Base-by-base conservation (phyloP, 2,329 filamentous ascomycete genomes). In the Leptodontidium sp. region DNA sequence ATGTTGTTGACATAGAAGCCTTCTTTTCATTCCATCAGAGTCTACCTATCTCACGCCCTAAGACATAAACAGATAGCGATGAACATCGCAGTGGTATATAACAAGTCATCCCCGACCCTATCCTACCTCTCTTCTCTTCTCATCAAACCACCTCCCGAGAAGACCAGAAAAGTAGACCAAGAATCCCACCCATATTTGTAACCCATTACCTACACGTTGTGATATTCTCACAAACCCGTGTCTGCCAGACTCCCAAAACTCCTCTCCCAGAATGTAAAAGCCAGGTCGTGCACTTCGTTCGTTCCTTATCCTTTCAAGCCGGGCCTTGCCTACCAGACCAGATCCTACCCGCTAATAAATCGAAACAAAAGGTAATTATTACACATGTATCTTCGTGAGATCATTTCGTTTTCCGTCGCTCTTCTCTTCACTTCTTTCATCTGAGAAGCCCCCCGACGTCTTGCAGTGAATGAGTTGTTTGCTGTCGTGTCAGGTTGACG, bases 381-480 rank as follows among this genome's bases (percentile, higher is more conserved):
- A 61, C 57, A 61, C 40, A 61, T 45, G 26, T 61, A 47, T 61
- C 38, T 47, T 61, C 57, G 15, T 61, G 38, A 61, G 38, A 61
- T 47, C 35, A 58, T 58, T 58, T 43, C 32, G 38, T 11, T 29
- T 47, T 12, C 55, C n/a, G 17, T 32, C 55, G 15, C 38, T 59
- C 15, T 12, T 43, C 40, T 62, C 21, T 21, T 21, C 21, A 21
- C 21, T 21, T 21, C 15, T 38, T 32, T 67, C 29, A 70, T 45
- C 58, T 72, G n/a, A 84, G 73, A 4, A 83, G 73, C 0, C 82
- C 81, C 1, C 82, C 81, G 2, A 83, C 79, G 75, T 84, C 82
- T 64, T 82, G 81, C 14, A 84, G 74, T 58, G 74, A 74, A 9
- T 70, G 80, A 72, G 29, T 79, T 68, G 65, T 78, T 69, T 64